Conservation (phyloP, 768 basidiomycete genomes). For the Hortiboletus flavorubellus region DNA sequence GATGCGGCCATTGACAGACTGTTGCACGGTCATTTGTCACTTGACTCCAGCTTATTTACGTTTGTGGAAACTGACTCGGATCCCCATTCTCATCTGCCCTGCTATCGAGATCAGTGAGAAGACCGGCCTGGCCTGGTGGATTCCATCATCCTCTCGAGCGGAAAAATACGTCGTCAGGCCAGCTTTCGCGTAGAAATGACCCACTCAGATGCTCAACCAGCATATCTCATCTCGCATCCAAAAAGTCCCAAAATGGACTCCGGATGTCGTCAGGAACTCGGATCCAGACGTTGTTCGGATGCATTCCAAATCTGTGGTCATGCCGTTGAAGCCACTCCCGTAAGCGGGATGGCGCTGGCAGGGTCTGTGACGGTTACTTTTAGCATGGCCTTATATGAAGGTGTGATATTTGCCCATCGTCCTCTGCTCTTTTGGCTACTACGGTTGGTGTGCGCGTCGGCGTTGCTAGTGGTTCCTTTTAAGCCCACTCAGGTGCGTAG, state of each 20-base stretch:
- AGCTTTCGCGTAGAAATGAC: too few relatives aligned
- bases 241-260: neutral
- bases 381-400: neutral
- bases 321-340: neutral
- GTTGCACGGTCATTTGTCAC: neutral
- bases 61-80: neutral
- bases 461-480: neutral
- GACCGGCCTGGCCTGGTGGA: too few relatives aligned
- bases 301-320: neutral
- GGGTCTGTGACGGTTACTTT: constrained; percentile 4
- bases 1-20: neutral
- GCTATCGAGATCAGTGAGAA: too few relatives aligned
- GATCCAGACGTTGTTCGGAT: neutral
- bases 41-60: neutral
- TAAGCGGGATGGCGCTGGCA: neutral
- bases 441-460: neutral
- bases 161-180: too few relatives aligned
- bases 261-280: neutral
- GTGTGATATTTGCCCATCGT: neutral
- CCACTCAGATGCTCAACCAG: neutral
- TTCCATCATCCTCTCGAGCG: too few relatives aligned
- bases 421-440: neutral
- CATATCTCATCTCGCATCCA: neutral
- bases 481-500: neutral
- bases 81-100: neutral